Conservation (phyloP, 495 filamentous ascomycete genomes). For the Cercophora scortea region DNA sequence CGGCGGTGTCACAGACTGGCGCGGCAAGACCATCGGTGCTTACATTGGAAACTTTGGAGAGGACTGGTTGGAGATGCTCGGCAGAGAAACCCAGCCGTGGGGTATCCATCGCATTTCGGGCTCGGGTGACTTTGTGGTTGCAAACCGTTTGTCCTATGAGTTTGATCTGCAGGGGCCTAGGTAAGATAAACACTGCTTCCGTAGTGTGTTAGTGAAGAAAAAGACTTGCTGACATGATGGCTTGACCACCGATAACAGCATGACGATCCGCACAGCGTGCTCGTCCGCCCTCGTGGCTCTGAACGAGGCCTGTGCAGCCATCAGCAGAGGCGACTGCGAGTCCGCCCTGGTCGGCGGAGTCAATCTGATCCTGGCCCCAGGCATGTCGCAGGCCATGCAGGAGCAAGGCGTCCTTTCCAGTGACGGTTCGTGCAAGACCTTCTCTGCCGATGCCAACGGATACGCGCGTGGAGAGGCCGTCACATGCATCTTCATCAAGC, state of each 20-base stretch:
- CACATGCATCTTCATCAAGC: slow-evolving; percentile 37
- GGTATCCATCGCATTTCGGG: slow-evolving; percentile 6
- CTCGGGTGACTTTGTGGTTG: too few species aligned
- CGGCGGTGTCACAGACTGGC: not conserved
- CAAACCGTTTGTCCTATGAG: too few species aligned
- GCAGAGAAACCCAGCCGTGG: not conserved
- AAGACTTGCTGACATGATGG: too few species aligned
- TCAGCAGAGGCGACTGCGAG: slow-evolving; percentile 29
- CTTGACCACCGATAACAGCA: too few species aligned
- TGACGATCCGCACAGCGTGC: too few species aligned
- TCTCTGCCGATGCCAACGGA: slow-evolving; percentile 31
- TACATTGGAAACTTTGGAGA: not conserved
- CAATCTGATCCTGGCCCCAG: slow-evolving; percentile 34
- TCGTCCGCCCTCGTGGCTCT: too few species aligned
- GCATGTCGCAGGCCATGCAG: slow-evolving; percentile 18
- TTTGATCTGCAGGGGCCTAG: too few species aligned
- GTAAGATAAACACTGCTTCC: too few species aligned
- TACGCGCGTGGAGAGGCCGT: slow-evolving; percentile 31
- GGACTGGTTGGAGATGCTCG: not conserved
- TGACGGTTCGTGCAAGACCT: slow-evolving; percentile 21
- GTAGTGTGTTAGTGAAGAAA: too few species aligned
- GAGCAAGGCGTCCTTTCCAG: slow-evolving; percentile 18
- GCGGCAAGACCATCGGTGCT: not conserved
- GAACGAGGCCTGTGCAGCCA: not conserved
- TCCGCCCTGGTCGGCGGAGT: slow-evolving; percentile 34